Evolutionary conservation across 2,329 filamentous ascomycete genomes (phyloP).

Genomic region (Onygena corvina): DNA sequence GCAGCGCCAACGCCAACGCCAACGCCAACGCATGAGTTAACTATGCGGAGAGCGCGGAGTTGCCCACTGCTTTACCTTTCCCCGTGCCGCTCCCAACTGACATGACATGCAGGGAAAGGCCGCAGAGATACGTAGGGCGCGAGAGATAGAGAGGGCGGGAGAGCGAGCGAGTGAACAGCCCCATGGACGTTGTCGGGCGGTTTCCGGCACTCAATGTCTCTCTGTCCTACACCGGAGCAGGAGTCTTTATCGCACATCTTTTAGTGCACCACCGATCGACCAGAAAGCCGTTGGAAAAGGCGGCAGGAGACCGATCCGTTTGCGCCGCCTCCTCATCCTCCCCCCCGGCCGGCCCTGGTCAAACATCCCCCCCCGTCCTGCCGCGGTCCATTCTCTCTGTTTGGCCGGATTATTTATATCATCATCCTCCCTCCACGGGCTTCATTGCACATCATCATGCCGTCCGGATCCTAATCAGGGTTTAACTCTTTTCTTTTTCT

Average conservation of each 20-base stretch:
- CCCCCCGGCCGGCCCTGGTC: background rate
- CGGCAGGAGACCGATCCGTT: background rate
- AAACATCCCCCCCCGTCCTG: background rate
- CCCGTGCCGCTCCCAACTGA: constrained; percentile 3
- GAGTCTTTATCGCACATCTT: no score
- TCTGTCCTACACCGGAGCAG: no score
- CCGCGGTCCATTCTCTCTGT: background rate
- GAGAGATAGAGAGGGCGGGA: background rate
- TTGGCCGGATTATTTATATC: background rate
- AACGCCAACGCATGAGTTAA: background rate
- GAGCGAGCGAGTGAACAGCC: no score
- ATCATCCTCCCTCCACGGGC: background rate
- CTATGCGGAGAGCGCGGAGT: background rate
- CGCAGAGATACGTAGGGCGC: background rate
- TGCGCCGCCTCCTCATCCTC: background rate
- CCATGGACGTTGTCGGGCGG: no score
- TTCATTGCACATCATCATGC: constrained; percentile 4
- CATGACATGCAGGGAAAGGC: constrained; percentile 2
- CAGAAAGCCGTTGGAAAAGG: constrained; percentile 5
- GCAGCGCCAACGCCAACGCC: background rate
- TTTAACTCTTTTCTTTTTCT: background rate
- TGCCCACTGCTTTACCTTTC: background rate
- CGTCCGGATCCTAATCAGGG: constrained; percentile 3
- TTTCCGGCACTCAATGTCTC: background rate
- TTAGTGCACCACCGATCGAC: no score